Percentiles rank a stretch among this genome's conserved stretches.
Conservation (phyloP, 2,329 filamentous ascomycete genomes). For the Fusarium sp. region DNA sequence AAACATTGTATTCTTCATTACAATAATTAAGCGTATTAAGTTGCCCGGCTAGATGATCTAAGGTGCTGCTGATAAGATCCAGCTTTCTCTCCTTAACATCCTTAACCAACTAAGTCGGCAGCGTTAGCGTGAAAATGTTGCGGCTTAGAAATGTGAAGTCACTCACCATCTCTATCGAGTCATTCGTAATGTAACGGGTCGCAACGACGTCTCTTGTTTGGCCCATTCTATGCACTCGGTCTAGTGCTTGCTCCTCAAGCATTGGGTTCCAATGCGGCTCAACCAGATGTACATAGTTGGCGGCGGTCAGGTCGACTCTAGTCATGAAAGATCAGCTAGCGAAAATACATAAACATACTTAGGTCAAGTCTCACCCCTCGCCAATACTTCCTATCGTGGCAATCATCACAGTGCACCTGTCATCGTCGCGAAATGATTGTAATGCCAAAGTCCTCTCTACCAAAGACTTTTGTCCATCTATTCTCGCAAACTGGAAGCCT, state of each 20-base stretch:
- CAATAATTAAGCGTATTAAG: rapidly evolving
- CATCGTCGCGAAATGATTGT: neutral
- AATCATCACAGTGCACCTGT: neutral
- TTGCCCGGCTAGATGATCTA: neutral
- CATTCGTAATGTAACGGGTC: rapidly evolving
- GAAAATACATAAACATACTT: neutral
- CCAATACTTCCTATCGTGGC: neutral
- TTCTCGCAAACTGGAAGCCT: neutral
- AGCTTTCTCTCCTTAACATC: neutral
- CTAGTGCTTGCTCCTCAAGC: neutral
- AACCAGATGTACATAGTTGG: neutral
- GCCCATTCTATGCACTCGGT: neutral
- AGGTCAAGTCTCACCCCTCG: neutral
- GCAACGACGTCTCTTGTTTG: neutral
- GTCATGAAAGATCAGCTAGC: neutral
- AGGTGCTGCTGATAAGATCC: neutral
- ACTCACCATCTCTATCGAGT: neutral
- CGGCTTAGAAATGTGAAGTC: rapidly evolving
- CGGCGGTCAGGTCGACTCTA: neutral
- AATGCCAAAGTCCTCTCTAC: neutral
- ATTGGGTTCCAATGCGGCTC: neutral
- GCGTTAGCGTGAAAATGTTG: neutral
- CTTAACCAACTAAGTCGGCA: neutral
- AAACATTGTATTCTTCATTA: neutral
- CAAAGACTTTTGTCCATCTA: neutral